Base-by-base conservation (phyloP, 352 stramenopile species). In the Lagenidium sp. region DNA sequence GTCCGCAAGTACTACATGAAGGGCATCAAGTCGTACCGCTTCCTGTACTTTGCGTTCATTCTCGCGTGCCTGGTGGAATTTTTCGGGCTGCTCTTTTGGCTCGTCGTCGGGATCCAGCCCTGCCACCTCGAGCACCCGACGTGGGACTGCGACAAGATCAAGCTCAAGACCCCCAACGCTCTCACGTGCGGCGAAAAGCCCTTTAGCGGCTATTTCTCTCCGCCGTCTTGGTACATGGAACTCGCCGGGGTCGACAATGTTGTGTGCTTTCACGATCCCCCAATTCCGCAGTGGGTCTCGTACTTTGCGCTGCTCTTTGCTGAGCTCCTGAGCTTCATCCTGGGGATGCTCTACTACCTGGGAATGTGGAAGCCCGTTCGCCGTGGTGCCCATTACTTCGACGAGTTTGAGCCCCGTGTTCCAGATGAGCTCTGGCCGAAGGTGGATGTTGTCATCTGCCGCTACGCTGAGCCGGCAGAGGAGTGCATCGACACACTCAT, bases 1-100 rank as follows among this genome's bases (percentile, higher is more conserved):
- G 81, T 93, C 19, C 77, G 81, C 34, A 88, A 87, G 69, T 93
- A 93, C 65, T 70, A 85, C 45, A 90, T 93, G 77, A 93, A 93
- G 64, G 81, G 81, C 46, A 82, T 78, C 50, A 61, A 60, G 12
- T 78, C 63, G 34, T 93, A 93, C 58, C 81, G 77, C 42, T 41
- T 79, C 4, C 57, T 87, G 21, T 93, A 90, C 62, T 72, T 85
- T 46, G 50, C 89, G 21, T 90, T 90, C 54, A 50, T 93, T 16
- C 40, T 93, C 30, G 49, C 77, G 6, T 68, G 73, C 31, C 29
- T 90, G 12, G 42, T 83, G 15, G 81, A 93, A 60, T 55, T 93
- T 22, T 68, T 79, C 29, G 81, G 68, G 0, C 41, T 90, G 5
- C 22, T 90, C 16, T 87, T 93, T 53, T 93, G 72, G 66, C 83